A percentile compares a stretch with the other conserved stretches of the same genome.
phyloP scores from a whole-genome alignment of 2,329 filamentous ascomycete species.

The Eutypella sp. region DNA sequence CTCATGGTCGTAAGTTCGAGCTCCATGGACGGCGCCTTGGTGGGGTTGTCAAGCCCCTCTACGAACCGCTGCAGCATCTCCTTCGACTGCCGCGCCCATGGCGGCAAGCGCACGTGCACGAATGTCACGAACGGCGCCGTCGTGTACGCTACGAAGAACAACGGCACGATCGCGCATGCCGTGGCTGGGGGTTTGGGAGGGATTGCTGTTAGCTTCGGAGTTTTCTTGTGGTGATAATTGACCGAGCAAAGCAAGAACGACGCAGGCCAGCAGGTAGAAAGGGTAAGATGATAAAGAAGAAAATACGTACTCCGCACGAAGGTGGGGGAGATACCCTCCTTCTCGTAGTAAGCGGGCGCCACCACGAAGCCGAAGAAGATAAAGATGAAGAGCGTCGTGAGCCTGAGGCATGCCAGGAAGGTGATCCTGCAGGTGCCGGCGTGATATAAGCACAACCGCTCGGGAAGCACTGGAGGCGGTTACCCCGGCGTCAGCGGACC shows the following conservation, averaged over 20 bases:
- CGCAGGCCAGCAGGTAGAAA: not conserved
- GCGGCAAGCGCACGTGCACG: slow-evolving; percentile 65
- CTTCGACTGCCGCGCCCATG: slow-evolving; percentile 57
- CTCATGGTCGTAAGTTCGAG: slow-evolving; percentile 53
- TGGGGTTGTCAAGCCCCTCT: too few species aligned
- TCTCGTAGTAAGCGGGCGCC: slow-evolving; percentile 52
- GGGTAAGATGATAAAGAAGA: not conserved
- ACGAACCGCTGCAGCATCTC: slow-evolving; percentile 50
- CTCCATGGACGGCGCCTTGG: slow-evolving; percentile 39
- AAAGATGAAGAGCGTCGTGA: slow-evolving; percentile 66
- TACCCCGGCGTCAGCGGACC: too few species aligned
- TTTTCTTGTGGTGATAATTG: too few species aligned
- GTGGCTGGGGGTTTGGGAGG: too few species aligned
- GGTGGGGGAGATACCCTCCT: slow-evolving; percentile 23
- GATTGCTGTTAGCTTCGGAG: too few species aligned
- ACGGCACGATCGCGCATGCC: slow-evolving; percentile 57
- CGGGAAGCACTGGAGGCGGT: slow-evolving; percentile 47
- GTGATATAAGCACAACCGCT: slow-evolving; percentile 67
- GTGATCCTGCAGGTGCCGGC: slow-evolving; percentile 62
- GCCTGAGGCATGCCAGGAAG: slow-evolving; percentile 65
- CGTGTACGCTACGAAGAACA: slow-evolving; percentile 59
- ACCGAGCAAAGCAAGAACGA: slow-evolving; percentile 1
- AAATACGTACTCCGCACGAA: slow-evolving; percentile 19
- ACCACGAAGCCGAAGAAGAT: slow-evolving; percentile 61
- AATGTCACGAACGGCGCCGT: slow-evolving; percentile 68